These are phyloP conservation scores for Coemansia sp. DNA, from an alignment of 192 early-diverging fungal species.

Conservation along the genomic window DNA sequence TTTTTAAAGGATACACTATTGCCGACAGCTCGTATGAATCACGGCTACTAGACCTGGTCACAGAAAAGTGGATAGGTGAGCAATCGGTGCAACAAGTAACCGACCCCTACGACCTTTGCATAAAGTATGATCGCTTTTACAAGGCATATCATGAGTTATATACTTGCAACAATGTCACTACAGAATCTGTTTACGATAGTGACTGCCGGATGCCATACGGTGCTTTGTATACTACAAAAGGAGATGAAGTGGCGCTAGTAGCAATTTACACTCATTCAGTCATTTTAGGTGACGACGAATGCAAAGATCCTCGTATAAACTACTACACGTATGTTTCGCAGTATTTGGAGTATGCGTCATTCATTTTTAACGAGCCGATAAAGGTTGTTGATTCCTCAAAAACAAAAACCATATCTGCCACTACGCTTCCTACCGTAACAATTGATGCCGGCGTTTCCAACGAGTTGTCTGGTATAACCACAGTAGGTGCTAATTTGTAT, in stretches of 20 bases:
- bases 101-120: background rate
- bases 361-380: background rate
- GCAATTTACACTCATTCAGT: background rate
- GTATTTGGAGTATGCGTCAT: background rate
- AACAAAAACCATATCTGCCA: background rate
- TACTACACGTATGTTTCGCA: background rate
- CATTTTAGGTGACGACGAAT: background rate
- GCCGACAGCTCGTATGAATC: background rate
- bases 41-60: background rate
- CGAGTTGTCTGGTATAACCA: background rate
- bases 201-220: background rate
- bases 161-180: background rate
- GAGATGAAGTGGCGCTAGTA: background rate
- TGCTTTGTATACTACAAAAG: background rate
- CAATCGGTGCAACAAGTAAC: background rate
- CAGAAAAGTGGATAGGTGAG: background rate
- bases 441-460: background rate
- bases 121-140: background rate
- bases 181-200: background rate
- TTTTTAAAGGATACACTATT: background rate
- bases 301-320: background rate
- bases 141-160: background rate
- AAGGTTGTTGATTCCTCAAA: background rate
- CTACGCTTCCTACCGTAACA: background rate
- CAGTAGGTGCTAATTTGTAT: background rate